A percentile compares a stretch with the other conserved stretches of the same genome.
phyloP scores from a whole-genome alignment of 2,329 filamentous ascomycete species.

The Exophiala sp. region DNA sequence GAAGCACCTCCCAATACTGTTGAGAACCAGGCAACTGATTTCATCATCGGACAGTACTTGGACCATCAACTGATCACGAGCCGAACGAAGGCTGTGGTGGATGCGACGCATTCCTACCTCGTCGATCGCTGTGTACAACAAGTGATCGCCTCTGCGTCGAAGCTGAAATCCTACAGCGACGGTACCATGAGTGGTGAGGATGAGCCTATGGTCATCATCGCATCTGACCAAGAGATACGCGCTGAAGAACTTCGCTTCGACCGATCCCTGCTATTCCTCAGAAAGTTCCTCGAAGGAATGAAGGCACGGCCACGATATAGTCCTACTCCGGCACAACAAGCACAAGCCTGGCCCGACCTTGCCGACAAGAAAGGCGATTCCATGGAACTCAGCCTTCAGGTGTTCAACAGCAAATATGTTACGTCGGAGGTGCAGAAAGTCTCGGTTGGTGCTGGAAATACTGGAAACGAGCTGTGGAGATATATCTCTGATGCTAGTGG shows the following conservation, averaged over 20 bases:
- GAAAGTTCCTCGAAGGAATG: constrained; percentile 60
- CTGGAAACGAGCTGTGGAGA: constrained; percentile 64
- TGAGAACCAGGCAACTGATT: constrained; percentile 64
- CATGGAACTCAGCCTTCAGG: constrained; percentile 36
- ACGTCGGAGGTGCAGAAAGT: constrained; percentile 18
- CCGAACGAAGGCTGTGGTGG: constrained; percentile 45
- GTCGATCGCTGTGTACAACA: constrained; percentile 71
- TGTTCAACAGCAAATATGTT: constrained; percentile 22
- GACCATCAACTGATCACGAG: constrained; percentile 44
- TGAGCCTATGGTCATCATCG: constrained; percentile 53
- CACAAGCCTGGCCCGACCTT: constrained; percentile 52
- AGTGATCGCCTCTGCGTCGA: constrained; percentile 60
- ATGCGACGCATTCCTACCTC: constrained; percentile 64
- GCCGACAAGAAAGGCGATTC: constrained; percentile 40
- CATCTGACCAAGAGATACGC: constrained; percentile 47
- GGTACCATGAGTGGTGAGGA: constrained; percentile 45
- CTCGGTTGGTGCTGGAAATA: constrained; percentile 67
- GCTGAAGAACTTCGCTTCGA: constrained; percentile 63
- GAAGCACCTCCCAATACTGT: constrained; percentile 63
- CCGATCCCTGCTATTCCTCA: constrained; percentile 65
- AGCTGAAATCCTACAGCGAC: constrained; percentile 51
- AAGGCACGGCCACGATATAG: constrained; percentile 55
- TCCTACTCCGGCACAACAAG: constrained; percentile 44
- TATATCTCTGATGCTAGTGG: constrained; percentile 66
- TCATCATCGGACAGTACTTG: constrained; percentile 72